Conservation (phyloP, 345 rosid genomes). For the Bruguiera sexangula region DNA sequence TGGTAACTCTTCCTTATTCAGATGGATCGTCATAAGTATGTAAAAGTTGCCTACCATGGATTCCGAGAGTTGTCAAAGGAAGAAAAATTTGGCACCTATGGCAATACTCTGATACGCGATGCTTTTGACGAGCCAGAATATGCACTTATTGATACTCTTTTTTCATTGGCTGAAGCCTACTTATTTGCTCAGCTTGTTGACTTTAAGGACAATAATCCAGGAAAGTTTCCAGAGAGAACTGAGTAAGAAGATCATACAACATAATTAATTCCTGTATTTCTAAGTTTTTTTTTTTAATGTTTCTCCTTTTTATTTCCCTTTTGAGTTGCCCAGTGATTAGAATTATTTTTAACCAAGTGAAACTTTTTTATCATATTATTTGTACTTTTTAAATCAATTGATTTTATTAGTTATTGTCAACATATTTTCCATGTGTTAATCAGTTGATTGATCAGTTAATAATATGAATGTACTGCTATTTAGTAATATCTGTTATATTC, state of each 20-base stretch:
- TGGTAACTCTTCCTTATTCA: slow-evolving; percentile 27
- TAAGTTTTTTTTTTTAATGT: no score
- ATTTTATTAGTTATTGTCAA: no score
- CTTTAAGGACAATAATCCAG: slow-evolving; percentile 77
- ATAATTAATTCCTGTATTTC: not conserved
- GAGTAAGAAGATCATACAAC: slow-evolving; percentile 50
- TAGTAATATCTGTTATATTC: no score
- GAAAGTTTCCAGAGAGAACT: slow-evolving; percentile 46
- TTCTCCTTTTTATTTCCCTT: not conserved
- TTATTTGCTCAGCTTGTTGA: slow-evolving; percentile 96
- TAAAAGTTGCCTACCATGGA: slow-evolving; percentile 97
- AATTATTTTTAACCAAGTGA: no score
- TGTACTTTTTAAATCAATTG: no score
- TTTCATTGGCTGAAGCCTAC: slow-evolving; percentile 93
- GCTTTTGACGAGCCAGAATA: slow-evolving; percentile 95
- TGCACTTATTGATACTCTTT: slow-evolving; percentile 94
- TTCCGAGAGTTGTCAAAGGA: slow-evolving; percentile 87
- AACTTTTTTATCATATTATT: no score
- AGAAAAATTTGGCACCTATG: slow-evolving; percentile 81
- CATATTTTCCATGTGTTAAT: no score
- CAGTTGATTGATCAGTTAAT: no score
- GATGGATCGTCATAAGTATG: slow-evolving; percentile 99
- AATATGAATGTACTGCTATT: no score
- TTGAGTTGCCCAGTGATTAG: no score
- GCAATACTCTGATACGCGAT: slow-evolving; percentile 77